Conservation (phyloP, 1,284 basidiomycete genomes). For the Amylostereum chailletii region DNA sequence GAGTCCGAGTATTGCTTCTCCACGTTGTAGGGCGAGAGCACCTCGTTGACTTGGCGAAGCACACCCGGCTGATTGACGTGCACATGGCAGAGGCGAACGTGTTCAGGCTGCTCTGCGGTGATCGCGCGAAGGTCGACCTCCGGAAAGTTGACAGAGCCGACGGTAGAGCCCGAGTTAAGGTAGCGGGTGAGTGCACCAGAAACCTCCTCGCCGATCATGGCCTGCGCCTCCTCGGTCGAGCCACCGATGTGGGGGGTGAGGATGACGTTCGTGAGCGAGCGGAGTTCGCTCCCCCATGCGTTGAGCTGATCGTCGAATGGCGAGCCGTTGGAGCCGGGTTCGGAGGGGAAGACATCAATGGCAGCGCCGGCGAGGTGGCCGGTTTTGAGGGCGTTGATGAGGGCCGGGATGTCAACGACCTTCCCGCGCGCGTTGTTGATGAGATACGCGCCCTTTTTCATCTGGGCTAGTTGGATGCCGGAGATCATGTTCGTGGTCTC, state of each 20-base stretch:
- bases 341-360: conserved; percentile 90
- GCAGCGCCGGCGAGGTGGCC: conserved; percentile 91
- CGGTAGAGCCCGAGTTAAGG: conserved; percentile 85
- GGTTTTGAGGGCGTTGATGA: conserved; percentile 76
- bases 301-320: conserved; percentile 84
- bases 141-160: conserved; percentile 97
- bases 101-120: conserved; percentile 72
- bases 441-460: conserved; percentile 95
- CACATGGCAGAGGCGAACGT: conserved; percentile 91
- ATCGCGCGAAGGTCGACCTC: conserved; percentile 96
- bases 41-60: conserved; percentile 90
- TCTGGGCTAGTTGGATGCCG: conserved; percentile 66
- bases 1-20: conserved; percentile 99
- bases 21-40: conserved; percentile 91
- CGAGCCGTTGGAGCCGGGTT: conserved; percentile 87
- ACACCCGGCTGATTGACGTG: conserved; percentile 98
- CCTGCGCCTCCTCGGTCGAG: conserved; percentile 97
- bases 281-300: conserved; percentile 68
- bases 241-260: conserved; percentile 98
- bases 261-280: conserved; percentile 79
- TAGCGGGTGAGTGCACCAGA: conserved; percentile 81
- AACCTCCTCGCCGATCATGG: conserved; percentile 96
- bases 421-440: conserved; percentile 97
- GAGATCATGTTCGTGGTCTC: conserved; percentile 97
- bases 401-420: conserved; percentile 91